These are phyloP conservation scores for Eucalyptus viminalis DNA, from an alignment of 345 rosid species.

Conservation along the genomic window DNA sequence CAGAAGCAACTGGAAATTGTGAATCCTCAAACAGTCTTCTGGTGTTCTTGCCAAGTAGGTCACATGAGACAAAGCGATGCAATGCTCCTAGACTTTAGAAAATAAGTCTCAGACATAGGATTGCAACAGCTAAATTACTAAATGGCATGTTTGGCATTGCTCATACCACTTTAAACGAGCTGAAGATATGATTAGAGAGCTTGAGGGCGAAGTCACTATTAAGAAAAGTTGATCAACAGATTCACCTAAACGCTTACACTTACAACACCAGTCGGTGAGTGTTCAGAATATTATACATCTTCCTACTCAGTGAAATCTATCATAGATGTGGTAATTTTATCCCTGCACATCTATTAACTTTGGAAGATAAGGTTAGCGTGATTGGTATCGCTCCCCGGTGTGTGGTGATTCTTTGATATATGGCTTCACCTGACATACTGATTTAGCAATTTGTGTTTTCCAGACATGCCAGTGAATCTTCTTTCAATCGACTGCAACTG, in stretches of 20 bases:
- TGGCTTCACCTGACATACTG: neutral
- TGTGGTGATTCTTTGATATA: neutral
- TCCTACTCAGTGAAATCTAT: neutral
- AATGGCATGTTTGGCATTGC: neutral
- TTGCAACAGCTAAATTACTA: neutral
- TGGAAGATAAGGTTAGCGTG: neutral
- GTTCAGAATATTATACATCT: neutral
- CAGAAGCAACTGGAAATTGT: neutral
- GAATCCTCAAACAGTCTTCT: neutral
- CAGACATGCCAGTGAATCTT: neutral
- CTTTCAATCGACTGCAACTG: neutral
- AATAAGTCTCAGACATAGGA: neutral
- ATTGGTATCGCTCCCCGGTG: neutral
- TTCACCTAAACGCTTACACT: neutral
- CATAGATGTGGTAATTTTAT: neutral
- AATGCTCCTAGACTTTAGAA: neutral
- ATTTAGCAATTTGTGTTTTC: neutral
- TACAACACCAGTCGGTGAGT: neutral
- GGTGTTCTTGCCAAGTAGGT: neutral
- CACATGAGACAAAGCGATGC: neutral
- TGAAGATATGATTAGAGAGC: neutral
- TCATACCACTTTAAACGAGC: neutral
- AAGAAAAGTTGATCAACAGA: neutral
- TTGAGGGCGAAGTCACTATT: neutral
- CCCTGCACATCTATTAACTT: neutral